Conservation (phyloP, 306 rosid species). For the Calophaca sinica region DNA sequence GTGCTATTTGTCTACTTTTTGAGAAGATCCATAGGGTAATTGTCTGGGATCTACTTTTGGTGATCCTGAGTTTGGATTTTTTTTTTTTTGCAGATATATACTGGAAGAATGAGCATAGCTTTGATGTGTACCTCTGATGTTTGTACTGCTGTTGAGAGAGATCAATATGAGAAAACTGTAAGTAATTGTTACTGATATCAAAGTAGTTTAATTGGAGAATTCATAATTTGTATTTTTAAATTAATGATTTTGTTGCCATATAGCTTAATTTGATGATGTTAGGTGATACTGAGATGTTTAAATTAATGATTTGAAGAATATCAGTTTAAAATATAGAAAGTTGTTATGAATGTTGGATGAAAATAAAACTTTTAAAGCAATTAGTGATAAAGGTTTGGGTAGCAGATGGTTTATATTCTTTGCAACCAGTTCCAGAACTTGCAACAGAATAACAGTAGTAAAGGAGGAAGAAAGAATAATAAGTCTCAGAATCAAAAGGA, state of each 20-base stretch:
- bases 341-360: constrained; percentile 13
- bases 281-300: not conserved
- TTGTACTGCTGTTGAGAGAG: constrained; percentile 96
- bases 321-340: constrained; percentile 2
- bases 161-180: constrained; percentile 92
- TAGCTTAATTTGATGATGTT: constrained; percentile 17
- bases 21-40: constrained; percentile 35
- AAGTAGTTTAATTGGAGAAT: constrained; percentile 26
- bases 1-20: not conserved
- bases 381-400: not conserved
- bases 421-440: not conserved
- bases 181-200: constrained; percentile 41
- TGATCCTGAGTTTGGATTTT: constrained; percentile 45
- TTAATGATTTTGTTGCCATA: too few species aligned
- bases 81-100: constrained; percentile 65
- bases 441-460: too few species aligned
- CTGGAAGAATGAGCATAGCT: constrained; percentile 95
- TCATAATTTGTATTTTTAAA: not conserved
- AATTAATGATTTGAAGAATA: constrained; percentile 15
- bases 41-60: constrained; percentile 27
- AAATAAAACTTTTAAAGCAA: constrained; percentile 11
- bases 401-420: constrained; percentile 10
- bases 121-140: constrained; percentile 81
- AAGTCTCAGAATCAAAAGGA: too few species aligned
- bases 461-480: too few species aligned